Base-by-base conservation (phyloP, 768 basidiomycete species). In the Crepidotus variabilis region DNA sequence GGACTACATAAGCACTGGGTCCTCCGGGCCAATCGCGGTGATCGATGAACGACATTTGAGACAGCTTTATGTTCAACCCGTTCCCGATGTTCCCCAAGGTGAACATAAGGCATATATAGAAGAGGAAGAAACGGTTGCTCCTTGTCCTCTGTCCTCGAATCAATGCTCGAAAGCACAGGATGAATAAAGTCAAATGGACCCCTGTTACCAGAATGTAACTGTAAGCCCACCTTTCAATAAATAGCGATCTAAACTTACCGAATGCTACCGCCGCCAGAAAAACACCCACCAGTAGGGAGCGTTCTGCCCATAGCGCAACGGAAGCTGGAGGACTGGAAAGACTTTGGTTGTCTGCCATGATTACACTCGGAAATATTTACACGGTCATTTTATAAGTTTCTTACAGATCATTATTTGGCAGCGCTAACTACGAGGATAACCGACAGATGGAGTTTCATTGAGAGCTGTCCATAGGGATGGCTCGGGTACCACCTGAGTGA, bases 21-120 rank as follows among this genome's bases (percentile, higher is more conserved):
- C 61, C 61, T n/a, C 61, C 61, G 43, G 59, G 59, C 21, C 51
- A 62, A 7, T 49, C 51, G 1, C 59, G 56, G 22, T 54, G 35
- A 23, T 60, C 56, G 52, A 62, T 52, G 47, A 46, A 62, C 2
- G 56, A 50, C 1, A 52, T 55, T 21, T 54, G 28, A 13, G 45
- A 39, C 11, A 57, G 48, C 14, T 56, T 56, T 22, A 59, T 51
- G 46, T 60, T 62, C 49, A 57, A 54, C 16, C 55, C 51, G 6
- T 54, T 57, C 20, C 53, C 56, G 21, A 54, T 57, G 18, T 58
- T 60, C 1, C 58, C 58, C 24, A 56, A 48, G 14, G 24, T 47
- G 36, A 62, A 62, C 2, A 62, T 32, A 7, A 54, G n/a, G 11
- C 50, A 50, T 13, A 56, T 54, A 34, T 60, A 62, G 18, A 54